These are phyloP conservation scores for Xylariaceae sp. DNA, from an alignment of 2,329 filamentous ascomycete species.

Conservation along the genomic window DNA sequence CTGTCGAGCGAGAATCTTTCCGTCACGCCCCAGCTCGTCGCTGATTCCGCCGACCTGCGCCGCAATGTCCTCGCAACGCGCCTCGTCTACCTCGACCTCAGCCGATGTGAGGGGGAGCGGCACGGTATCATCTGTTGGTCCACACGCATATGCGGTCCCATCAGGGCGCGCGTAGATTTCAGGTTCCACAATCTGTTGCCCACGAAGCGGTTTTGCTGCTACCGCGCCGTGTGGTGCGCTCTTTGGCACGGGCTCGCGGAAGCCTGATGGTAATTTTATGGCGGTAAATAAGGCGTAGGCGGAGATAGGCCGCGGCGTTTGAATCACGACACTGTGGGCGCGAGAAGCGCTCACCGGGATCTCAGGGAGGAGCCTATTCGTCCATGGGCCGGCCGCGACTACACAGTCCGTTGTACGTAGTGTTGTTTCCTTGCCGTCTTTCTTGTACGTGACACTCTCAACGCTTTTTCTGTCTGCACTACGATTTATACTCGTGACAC, in stretches of 20 bases:
- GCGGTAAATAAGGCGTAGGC: constrained; percentile 67
- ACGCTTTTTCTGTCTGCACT: constrained; percentile 19
- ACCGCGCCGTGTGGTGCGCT: constrained; percentile 11
- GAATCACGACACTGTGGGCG: constrained; percentile 45
- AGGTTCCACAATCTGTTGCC: constrained; percentile 52
- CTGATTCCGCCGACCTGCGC: constrained; percentile 55
- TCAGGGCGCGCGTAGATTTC: constrained; percentile 76
- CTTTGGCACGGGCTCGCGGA: constrained; percentile 34
- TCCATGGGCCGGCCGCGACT: constrained; percentile 45
- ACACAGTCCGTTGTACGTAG: constrained; percentile 29
- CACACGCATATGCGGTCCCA: constrained; percentile 73
- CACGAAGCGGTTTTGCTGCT: constrained; percentile 19
- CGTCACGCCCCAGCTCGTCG: constrained; percentile 50
- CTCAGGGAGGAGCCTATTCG: constrained; percentile 38
- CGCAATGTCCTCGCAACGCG: constrained; percentile 65
- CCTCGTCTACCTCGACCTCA: constrained; percentile 61
- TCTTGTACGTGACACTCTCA: constrained; percentile 29
- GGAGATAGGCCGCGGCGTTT: constrained; percentile 41
- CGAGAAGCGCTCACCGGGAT: constrained; percentile 40
- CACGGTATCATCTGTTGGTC: constrained; percentile 58
- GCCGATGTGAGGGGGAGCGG: constrained; percentile 59
- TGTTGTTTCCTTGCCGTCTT: constrained; percentile 23
- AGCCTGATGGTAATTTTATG: constrained; percentile 58
- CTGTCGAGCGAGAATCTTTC: constrained; percentile 60
- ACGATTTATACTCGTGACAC: constrained; percentile 26